These are phyloP conservation scores for Erodium maritimum DNA, from an alignment of 345 rosid species.

Conservation along the genomic window DNA sequence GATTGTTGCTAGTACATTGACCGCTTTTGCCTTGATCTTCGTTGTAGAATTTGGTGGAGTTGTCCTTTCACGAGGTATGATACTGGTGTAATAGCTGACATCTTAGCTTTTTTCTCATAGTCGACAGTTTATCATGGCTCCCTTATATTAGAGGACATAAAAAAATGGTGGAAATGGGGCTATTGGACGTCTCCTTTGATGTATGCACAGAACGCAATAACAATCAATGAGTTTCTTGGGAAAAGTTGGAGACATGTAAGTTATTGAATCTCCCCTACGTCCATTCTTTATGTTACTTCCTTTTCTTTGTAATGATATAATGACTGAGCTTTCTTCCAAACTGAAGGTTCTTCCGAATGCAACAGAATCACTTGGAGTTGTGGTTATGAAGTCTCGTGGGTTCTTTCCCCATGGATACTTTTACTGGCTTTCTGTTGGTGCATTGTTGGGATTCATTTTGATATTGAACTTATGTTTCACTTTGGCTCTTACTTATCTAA, in stretches of 20 bases:
- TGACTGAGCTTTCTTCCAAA: too few species aligned
- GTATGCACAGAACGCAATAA: slow-evolving; percentile 2
- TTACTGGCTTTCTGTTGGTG: slow-evolving; percentile 63
- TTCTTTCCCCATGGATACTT: slow-evolving; percentile 29
- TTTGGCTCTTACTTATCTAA: slow-evolving; percentile 42
- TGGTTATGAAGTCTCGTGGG: slow-evolving; percentile 32
- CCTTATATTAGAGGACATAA: background rate
- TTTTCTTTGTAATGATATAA: too few species aligned
- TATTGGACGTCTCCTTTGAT: background rate
- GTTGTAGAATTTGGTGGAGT: slow-evolving; percentile 47
- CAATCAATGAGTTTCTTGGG: slow-evolving; percentile 2
- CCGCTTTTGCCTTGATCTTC: slow-evolving; percentile 34
- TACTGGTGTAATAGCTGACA: too few species aligned
- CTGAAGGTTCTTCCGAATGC: slow-evolving; percentile 14
- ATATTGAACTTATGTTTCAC: slow-evolving; percentile 34
- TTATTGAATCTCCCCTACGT: background rate
- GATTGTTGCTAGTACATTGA: slow-evolving; percentile 43
- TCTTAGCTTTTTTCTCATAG: too few species aligned
- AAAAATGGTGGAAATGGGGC: slow-evolving; percentile 3
- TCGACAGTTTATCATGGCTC: background rate
- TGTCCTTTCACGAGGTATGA: slow-evolving; percentile 41
- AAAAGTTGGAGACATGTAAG: slow-evolving; percentile 2
- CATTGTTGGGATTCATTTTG: slow-evolving; percentile 32
- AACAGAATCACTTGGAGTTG: slow-evolving; percentile 29
- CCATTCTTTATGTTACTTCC: too few species aligned